Evolutionary conservation across 176 grass and related monocot species (phyloP), one percentile per base, ranked within the genome.

Genomic region (Oropetium thomaeum): DNA sequence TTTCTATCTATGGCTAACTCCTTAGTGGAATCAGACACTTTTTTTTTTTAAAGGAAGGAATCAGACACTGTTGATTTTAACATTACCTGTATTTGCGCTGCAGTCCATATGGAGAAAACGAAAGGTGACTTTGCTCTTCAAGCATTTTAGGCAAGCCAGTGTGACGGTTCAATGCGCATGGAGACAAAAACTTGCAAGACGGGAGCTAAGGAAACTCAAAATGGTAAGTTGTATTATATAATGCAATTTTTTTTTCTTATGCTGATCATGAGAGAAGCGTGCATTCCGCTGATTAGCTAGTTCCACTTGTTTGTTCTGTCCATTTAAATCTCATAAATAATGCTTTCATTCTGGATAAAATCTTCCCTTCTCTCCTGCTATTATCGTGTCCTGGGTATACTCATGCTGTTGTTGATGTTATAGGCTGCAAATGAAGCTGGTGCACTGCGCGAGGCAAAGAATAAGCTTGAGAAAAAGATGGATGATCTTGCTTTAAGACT

Each of bases 381-480:
- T 61, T 82, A 1, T 47, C 10, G 12, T 78, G 25, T 63, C 40
- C 58, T 44, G n/a, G 45, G 66, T 58, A 28, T 77, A 66, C 23
- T 87, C 61, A 83, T 47, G 58, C 57, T 53, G 42, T 76, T 62
- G 0, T 68, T 55, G 71, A 31, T 83, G 14, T 69, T 62, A 51
- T 84, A 98, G 96, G 77, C 84, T 92, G 91, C 96, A 76, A 94
- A 98, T 65, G 96, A 98, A 94, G 75, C 96, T 84, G 96, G 96
- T 65, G 96, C 96, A 47, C 58, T 98, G 32, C 89, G 96, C 59
- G 91, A 93, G 58, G 96, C 96, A 11, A 98, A 98, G 89, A 94
- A 85, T 83, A 94, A 92, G 81, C 96, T 98, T 79, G 96, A 98
- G 86, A 93, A 89, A 82, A 98, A 86, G 62, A 81, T 92, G 76